Evolutionary conservation across 805 yeast genomes (phyloP), one percentile per base, ranked within the genome.

Genomic region (Jamesozyma rosinii): DNA sequence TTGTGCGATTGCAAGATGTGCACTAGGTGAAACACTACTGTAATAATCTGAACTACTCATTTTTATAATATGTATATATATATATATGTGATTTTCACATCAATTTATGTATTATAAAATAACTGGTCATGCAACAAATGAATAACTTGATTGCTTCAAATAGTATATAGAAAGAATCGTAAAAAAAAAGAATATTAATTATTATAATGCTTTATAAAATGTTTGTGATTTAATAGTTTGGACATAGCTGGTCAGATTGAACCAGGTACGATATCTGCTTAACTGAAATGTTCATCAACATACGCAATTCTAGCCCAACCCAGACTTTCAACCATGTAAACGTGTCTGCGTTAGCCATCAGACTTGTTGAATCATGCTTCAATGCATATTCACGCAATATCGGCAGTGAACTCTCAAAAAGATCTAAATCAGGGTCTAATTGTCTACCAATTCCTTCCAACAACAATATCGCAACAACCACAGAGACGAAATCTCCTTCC

Each of bases 401-500:
- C 1, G 96, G 96, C 49, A 88, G 67, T 3, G 96, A 79, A 62
- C 89, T 84, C 74, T 95, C 95, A 74, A 92, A 90, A 40, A 92
- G 73, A 65, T 92, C 98, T 55, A 92, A 70, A 35, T 87, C 79
- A 1, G 97, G 97, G 63, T 92, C 95, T 43, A 92, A 70, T 63
- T 83, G 95, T 58, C 97, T 73, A 18, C 98, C 97, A 42, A 92
- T 83, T 10, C 99, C 99, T 63, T 92, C 98, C 44, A 92, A 67
- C 43, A 92, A 69, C 43, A 92, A 66, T 20, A 92, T 88, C 1
- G 97, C 95, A 27, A 92, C 87, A n/a, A 92, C 83, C 20, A 92
- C 95, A 26, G 95, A 87, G 35, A 92, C 80, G 58, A 92, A 92
- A 63, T 92, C 98, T 5, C 95, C 94, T 58, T 92, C 99, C 95